Percentiles rank a stretch among this genome's conserved stretches.
Evolutionary conservation across 139 green algal genomes (phyloP).

Genomic region (Nannochloris sp.): DNA sequence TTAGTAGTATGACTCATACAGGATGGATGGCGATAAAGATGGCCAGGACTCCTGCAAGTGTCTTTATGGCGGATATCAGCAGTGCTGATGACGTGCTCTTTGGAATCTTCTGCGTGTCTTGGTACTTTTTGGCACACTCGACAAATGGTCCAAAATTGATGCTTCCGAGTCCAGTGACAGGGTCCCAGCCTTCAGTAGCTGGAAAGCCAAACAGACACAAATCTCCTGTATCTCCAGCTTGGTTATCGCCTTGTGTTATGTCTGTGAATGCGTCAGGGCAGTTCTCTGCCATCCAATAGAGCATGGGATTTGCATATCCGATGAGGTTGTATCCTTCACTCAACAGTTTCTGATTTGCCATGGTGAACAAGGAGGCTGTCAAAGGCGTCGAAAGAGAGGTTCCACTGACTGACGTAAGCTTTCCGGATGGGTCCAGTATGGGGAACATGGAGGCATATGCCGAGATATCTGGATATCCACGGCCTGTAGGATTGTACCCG

Average conservation of each 20-base stretch:
- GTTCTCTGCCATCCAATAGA: conserved; percentile 3
- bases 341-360: neutral
- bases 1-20: too few species aligned
- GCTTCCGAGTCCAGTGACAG: neutral
- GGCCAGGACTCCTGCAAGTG: too few species aligned
- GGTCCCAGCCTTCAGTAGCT: neutral
- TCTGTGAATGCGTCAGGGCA: neutral
- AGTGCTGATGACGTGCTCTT: too few species aligned
- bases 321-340: neutral
- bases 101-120: neutral
- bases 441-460: neutral
- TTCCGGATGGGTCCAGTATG: neutral
- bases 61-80: too few species aligned
- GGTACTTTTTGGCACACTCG: neutral
- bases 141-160: conserved; percentile 1
- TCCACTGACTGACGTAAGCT: neutral
- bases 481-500: neutral
- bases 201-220: neutral
- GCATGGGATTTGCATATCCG: conserved; percentile 1
- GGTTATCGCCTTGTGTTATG: neutral
- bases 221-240: neutral
- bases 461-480: neutral
- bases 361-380: neutral
- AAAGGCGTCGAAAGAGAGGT: neutral
- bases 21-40: too few species aligned